Evolutionary conservation across 805 yeast species (phyloP), one percentile per base, ranked within the genome.

Genomic region (Barnettozyma wickerhamii): DNA sequence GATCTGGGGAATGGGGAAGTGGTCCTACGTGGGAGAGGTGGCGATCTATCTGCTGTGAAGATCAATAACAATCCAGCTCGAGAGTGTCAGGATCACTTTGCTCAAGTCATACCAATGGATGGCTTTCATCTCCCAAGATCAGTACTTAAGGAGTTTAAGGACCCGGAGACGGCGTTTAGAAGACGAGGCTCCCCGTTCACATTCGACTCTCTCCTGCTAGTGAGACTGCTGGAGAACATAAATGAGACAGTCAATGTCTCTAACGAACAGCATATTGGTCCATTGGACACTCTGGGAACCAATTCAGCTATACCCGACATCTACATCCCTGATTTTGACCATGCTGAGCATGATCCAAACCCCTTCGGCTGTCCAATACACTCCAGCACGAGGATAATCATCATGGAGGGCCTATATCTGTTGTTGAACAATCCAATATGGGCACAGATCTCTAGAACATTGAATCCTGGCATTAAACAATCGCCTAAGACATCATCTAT

Each of bases 131-230:
- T 77, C n/a, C 74, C 85, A 0, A 56, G 81, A 24, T 45, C 52
- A 0, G 65, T 68, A 10, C 60, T 84, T 10, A 62, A 60, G n/a
- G 48, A 60, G 30, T 72, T 84, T 54, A 62, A 66, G 9, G 75
- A 87, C 49, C 71, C 86, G 0, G 66, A 57, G 10, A 65, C 62
- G 26, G 91, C 95, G 0, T 62, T 77, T 23, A 58, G 63, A 20
- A 68, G 86, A 46, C 71, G 97, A 36, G 97, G 97, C 0, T 83
- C 96, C 0, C 95, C 96, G 2, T 76, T 71, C 50, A 89, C 97
- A 0, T 91, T 90, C 63, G 90, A 90, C 55, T 75, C 55, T 6
- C 41, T 43, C 4, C 37, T 42, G 6, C 19, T 46, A 10, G 49
- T 47, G 4, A 35, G 32, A 17, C 34, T 52, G 12, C 50, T 38